These are phyloP conservation scores for Candida nanaspora DNA, from an alignment of 805 yeast species.

Conservation along the genomic window DNA sequence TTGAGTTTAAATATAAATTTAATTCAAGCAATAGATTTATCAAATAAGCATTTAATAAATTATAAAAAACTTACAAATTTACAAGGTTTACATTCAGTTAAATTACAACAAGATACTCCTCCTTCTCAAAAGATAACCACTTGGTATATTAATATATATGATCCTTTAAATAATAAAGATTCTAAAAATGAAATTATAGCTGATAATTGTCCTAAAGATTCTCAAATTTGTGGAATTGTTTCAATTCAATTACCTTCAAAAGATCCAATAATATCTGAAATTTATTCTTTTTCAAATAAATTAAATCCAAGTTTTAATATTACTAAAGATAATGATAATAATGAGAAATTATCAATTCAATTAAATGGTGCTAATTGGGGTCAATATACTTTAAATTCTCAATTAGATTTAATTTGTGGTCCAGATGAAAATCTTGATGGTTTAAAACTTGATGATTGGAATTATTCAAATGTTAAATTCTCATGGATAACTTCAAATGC, in stretches of 20 bases:
- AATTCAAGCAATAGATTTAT: conserved; percentile 14
- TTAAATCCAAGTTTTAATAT: conserved; percentile 28
- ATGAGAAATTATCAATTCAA: conserved; percentile 17
- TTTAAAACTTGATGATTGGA: conserved; percentile 30
- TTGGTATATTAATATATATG: conserved; percentile 74
- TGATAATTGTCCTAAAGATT: conserved; percentile 57
- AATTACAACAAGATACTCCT: conserved; percentile 53
- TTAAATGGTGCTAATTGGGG: conserved; percentile 71
- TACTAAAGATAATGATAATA: conserved; percentile 13
- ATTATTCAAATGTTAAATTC: conserved; percentile 29
- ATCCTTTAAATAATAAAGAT: conserved; percentile 30
- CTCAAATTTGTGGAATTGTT: conserved; percentile 76
- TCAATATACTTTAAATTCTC: conserved; percentile 38
- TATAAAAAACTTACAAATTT: conserved; percentile 37
- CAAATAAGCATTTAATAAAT: conserved; percentile 24
- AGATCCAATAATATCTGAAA: conserved; percentile 46
- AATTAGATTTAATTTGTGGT: conserved; percentile 41
- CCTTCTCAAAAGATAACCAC: conserved; percentile 59
- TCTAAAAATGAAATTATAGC: conserved; percentile 24
- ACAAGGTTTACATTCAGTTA: conserved; percentile 40
- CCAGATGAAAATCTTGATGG: conserved; percentile 18
- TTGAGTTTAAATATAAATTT: too few relatives aligned
- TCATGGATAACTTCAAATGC: conserved; percentile 25
- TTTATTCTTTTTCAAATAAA: conserved; percentile 48
- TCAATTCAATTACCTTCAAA: conserved; percentile 37